A percentile compares a stretch with the other conserved stretches of the same genome.
Conservation (phyloP, 2,329 filamentous ascomycete genomes). For the Trichocomaceae sp. region DNA sequence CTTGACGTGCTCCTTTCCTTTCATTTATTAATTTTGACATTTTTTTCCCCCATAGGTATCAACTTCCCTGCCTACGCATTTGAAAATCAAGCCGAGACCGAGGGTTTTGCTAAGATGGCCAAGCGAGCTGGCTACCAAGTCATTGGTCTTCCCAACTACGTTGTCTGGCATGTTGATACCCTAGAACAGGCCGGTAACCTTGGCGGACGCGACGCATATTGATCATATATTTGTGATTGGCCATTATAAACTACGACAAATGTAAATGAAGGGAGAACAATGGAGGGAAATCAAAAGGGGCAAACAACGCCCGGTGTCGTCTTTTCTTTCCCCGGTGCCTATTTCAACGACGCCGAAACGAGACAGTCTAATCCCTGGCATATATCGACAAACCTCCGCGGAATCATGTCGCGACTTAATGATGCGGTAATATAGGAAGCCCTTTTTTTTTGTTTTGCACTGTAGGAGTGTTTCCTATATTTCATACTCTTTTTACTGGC, state of each 20-base stretch:
- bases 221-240: conserved; percentile 10
- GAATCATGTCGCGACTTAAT: conserved; percentile 6
- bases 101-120: conserved; percentile 98
- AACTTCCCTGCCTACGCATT: conserved; percentile 97
- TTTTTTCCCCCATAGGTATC: conserved; percentile 62
- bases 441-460: not conserved
- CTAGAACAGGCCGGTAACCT: conserved; percentile 83
- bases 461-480: conserved; percentile 1
- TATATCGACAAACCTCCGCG: not conserved
- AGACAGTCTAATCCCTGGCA: conserved; percentile 5
- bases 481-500: not conserved
- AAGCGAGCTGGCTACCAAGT: conserved; percentile 92
- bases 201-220: conserved; percentile 35
- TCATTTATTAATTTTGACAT: not conserved
- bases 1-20: not conserved
- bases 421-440: conserved; percentile 11
- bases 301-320: not conserved
- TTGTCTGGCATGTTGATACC: conserved; percentile 98
- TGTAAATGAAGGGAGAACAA: not conserved
- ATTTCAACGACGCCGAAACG: not conserved
- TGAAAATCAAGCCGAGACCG: conserved; percentile 97
- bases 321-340: not conserved
- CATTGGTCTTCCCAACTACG: conserved; percentile 88
- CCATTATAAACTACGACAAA: not conserved
- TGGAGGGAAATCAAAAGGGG: not conserved